Base-by-base conservation (phyloP, 306 rosid species). In the Corylus americana region DNA sequence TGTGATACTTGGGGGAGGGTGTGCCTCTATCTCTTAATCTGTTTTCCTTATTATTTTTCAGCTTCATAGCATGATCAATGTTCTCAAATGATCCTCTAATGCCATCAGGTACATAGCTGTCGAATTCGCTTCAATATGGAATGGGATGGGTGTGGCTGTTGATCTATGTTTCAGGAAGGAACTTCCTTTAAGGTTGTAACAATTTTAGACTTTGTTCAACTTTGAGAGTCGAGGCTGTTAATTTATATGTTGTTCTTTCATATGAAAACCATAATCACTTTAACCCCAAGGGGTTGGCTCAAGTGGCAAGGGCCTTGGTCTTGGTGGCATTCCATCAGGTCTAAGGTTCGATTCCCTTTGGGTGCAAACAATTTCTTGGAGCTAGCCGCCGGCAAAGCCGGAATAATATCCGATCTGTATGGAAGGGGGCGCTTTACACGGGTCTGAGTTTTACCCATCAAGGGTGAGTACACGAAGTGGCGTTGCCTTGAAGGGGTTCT, bases 1-100 rank as follows among this genome's bases (percentile, higher is more conserved):
- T 66, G 93, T 95, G 84, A 86, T 95, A 85, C 92, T 95, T 49
- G 98, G 98, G 57, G 98, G 86, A 89, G 98, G 98, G 98, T 95
- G 47, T 76, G 97, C 83, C 50, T 53, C 44, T 27, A 50, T 79
- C 82, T 81, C 70, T 80, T 69, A 70, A 27, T 75, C 8, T 76
- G 13, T 76, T 58, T 57, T 61, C 29, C 50, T 48, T 72, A 8
- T 57, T 76, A 71, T n/a, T 61, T 75, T 73, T 27, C 11, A 42
- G 75, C 82, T 57, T 72, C 80, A 39, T 72, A 22, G 44, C n/a
- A 31, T 53, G 81, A 35, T 80, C 67, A 71, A 57, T 29, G 55
- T 63, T 61, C 8, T 77, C 48, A n/a, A 35, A 39, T 78, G 49
- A 70, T 53, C 51, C 27, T 58, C 35, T 79, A 50, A 47, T 74